Evolutionary conservation across 257 asterid genomes (phyloP).

Genomic region (Cruciata laevipes): DNA sequence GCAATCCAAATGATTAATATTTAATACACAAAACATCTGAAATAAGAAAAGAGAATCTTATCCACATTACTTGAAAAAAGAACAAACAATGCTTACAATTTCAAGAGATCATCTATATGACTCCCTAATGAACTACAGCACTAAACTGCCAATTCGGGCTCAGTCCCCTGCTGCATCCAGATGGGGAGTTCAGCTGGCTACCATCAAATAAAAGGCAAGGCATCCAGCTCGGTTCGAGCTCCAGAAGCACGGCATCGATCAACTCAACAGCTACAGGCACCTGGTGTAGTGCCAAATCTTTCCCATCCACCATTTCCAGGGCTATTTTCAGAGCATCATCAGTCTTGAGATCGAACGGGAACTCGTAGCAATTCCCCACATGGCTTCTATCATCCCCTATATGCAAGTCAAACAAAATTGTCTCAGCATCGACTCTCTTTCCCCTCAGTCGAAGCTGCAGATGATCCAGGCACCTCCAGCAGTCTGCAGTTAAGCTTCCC

Average conservation of each 20-base stretch:
- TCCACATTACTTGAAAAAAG: background rate
- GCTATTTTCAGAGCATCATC: conserved; percentile 15
- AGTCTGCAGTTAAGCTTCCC: background rate
- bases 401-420: conserved; percentile 3
- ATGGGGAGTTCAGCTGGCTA: background rate
- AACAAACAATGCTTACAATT: conserved; percentile 1
- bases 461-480: background rate
- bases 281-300: conserved; percentile 2
- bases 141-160: conserved; percentile 4
- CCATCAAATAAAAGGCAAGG: background rate
- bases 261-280: conserved; percentile 11
- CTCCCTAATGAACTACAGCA: conserved; percentile 9
- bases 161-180: conserved; percentile 9
- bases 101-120: background rate
- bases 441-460: conserved; percentile 12
- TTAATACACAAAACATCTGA: background rate
- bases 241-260: conserved; percentile 10
- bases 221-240: conserved; percentile 14
- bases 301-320: conserved; percentile 12
- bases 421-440: background rate
- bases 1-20: background rate
- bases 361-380: conserved; percentile 8
- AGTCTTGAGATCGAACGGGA: conserved; percentile 11
- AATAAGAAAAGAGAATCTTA: background rate
- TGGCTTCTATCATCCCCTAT: background rate